Percentiles rank a stretch among this genome's conserved stretches.
Evolutionary conservation across 306 rosid genomes (phyloP).

Genomic region (Prunus armeniaca): DNA sequence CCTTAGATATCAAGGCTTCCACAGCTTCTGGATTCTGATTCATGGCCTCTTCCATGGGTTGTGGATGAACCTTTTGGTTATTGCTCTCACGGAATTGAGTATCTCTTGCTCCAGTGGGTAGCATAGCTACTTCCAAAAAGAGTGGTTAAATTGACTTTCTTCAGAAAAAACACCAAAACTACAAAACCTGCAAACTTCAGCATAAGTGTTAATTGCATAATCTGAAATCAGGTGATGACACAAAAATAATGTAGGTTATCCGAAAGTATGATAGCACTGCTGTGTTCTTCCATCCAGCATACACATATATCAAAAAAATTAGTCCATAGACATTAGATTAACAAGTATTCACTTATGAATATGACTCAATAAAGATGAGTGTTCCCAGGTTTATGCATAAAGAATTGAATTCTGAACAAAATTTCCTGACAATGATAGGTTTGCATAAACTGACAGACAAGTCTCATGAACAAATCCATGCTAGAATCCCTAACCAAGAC

Average conservation of each 20-base stretch:
- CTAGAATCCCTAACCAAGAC: neutral
- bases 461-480: neutral
- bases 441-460: neutral
- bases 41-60: conserved; percentile 98
- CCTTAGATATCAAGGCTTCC: conserved; percentile 73
- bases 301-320: neutral
- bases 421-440: no score
- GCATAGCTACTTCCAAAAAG: conserved; percentile 78
- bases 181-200: conserved; percentile 50
- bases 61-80: conserved; percentile 96
- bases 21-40: conserved; percentile 94
- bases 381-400: neutral
- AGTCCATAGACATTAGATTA: neutral
- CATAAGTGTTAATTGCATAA: conserved; percentile 31
- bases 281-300: neutral
- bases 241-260: neutral
- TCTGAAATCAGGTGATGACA: conserved; percentile 18
- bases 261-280: neutral
- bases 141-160: conserved; percentile 43
- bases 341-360: neutral
- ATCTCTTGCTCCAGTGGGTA: conserved; percentile 85
- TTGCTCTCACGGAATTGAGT: conserved; percentile 90
- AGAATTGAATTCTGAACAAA: neutral
- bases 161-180: conserved; percentile 39
- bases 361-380: neutral